phyloP scores from a whole-genome alignment of 1,284 basidiomycete genomes.

The Ceratobasidium sp. region DNA sequence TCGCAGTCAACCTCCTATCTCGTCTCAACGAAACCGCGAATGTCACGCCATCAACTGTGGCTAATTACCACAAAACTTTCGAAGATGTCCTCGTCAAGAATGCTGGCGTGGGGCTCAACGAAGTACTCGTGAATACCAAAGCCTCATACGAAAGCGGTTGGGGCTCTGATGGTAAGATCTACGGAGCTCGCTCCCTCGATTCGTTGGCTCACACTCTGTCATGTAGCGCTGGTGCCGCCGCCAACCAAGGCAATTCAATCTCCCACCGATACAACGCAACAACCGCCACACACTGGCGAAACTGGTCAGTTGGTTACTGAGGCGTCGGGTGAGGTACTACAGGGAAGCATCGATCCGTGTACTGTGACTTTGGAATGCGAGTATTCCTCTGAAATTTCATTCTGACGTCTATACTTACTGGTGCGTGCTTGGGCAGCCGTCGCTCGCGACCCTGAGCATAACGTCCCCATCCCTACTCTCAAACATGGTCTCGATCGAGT shows the following conservation, averaged over 20 bases:
- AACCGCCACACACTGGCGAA: neutral
- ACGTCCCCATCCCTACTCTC: slow-evolving; percentile 75
- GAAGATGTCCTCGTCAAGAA: slow-evolving; percentile 12
- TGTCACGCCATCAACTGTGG: neutral
- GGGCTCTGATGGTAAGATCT: slow-evolving; percentile 29
- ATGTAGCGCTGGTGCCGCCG: neutral
- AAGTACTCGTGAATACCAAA: neutral
- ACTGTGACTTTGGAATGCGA: slow-evolving; percentile 27
- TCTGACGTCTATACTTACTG: neutral
- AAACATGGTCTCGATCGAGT: slow-evolving; percentile 86
- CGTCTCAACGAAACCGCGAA: slow-evolving; percentile 11
- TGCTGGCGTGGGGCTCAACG: neutral
- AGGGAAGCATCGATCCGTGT: slow-evolving; percentile 19
- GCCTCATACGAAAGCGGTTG: slow-evolving; percentile 23
- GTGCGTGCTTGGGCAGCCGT: slow-evolving; percentile 12
- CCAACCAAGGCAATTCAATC: neutral
- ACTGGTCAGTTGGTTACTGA: too few species aligned
- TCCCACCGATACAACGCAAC: neutral
- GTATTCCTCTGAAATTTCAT: neutral
- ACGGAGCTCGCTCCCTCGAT: neutral
- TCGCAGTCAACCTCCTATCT: slow-evolving; percentile 24
- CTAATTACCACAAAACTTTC: neutral
- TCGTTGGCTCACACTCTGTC: neutral
- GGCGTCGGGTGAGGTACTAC: neutral
- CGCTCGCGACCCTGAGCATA: slow-evolving; percentile 56